Evolutionary conservation across 1,139 yeast species (phyloP).

Genomic region (Lodderomyces margitis): DNA sequence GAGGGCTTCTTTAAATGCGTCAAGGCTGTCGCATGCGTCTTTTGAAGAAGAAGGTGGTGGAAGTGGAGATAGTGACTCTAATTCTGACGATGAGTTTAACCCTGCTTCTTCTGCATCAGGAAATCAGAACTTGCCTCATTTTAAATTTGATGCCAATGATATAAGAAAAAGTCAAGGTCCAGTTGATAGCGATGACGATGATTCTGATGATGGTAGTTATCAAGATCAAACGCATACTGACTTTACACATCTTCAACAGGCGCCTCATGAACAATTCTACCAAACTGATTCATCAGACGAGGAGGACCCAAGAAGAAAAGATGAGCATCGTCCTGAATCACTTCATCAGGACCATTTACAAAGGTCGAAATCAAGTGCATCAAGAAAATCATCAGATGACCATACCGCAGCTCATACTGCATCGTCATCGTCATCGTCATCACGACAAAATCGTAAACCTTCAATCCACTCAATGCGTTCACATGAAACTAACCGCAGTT

Average conservation of each 20-base stretch:
- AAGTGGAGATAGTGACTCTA: not conserved
- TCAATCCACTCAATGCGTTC: slow-evolving; percentile 7
- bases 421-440: not conserved
- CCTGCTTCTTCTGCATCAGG: not conserved
- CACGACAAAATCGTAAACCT: slow-evolving; percentile 2
- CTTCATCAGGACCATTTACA: slow-evolving; percentile 1
- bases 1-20: slow-evolving; percentile 9
- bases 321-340: not conserved
- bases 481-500: slow-evolving; percentile 2
- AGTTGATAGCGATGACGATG: slow-evolving; percentile 8
- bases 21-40: slow-evolving; percentile 7
- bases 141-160: slow-evolving; percentile 10
- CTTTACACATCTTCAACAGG: slow-evolving; percentile 5
- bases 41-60: slow-evolving; percentile 8
- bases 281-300: slow-evolving; percentile 17
- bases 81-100: slow-evolving; percentile 6
- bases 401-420: not conserved
- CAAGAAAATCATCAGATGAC: not conserved
- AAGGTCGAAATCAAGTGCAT: slow-evolving; percentile 1
- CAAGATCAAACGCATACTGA: slow-evolving; percentile 9
- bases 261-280: slow-evolving; percentile 13
- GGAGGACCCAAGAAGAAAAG: slow-evolving; percentile 5
- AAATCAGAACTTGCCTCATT: slow-evolving; percentile 11
- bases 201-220: slow-evolving; percentile 9
- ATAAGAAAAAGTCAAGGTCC: slow-evolving; percentile 5